These are phyloP conservation scores for Trametes cubensis DNA, from an alignment of 768 basidiomycete genomes.

Conservation along the genomic window DNA sequence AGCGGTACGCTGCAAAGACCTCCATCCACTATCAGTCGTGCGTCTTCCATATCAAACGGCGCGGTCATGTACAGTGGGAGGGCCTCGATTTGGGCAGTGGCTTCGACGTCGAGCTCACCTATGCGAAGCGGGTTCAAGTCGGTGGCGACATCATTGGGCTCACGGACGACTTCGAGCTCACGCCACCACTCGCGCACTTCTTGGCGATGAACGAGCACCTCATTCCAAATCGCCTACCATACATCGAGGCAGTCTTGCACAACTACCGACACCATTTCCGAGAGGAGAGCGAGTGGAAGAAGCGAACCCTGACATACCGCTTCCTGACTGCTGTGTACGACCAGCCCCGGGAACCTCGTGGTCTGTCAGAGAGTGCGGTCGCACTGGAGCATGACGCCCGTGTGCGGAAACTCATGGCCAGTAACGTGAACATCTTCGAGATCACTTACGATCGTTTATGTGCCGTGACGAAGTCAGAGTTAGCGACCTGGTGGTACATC, in stretches of 20 bases:
- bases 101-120: slow-evolving; percentile 62
- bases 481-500: slow-evolving; percentile 76
- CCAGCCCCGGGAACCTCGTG: slow-evolving; percentile 48
- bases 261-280: slow-evolving; percentile 55
- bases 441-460: slow-evolving; percentile 56
- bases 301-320: slow-evolving; percentile 55
- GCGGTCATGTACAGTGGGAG: slow-evolving; percentile 54
- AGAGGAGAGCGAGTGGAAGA: slow-evolving; percentile 55
- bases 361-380: slow-evolving; percentile 48
- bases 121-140: slow-evolving; percentile 52
- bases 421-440: slow-evolving; percentile 48
- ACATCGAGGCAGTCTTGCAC: slow-evolving; percentile 50
- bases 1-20: slow-evolving; percentile 54
- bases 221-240: slow-evolving; percentile 45
- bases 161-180: slow-evolving; percentile 66
- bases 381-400: slow-evolving; percentile 56
- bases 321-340: slow-evolving; percentile 67
- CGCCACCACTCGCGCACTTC: slow-evolving; percentile 63
- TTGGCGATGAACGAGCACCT: slow-evolving; percentile 56
- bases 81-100: slow-evolving; percentile 66
- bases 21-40: slow-evolving; percentile 50
- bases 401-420: slow-evolving; percentile 53
- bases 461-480: slow-evolving; percentile 49
- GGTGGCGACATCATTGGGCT: slow-evolving; percentile 61
- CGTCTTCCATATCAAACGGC: slow-evolving; percentile 53